Evolutionary conservation across 2,329 filamentous ascomycete genomes (phyloP).

Genomic region (Talaromyces sp.): DNA sequence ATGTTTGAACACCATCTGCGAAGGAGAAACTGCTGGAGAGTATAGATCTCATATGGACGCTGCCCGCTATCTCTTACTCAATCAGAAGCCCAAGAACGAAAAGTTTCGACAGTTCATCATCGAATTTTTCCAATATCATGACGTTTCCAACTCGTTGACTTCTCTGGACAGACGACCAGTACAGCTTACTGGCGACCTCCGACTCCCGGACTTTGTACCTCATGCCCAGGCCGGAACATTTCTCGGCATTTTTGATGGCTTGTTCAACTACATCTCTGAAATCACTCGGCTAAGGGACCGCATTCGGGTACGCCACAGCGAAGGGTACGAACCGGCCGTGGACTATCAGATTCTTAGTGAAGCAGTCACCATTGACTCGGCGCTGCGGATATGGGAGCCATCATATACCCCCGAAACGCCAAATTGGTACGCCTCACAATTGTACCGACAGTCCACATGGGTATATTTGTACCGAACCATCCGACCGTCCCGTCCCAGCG

Average conservation of each 20-base stretch:
- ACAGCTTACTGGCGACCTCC: constrained; percentile 53
- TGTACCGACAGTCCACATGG: constrained; percentile 63
- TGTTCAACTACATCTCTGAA: constrained; percentile 74
- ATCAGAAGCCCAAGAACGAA: constrained; percentile 58
- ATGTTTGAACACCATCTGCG: constrained; percentile 60
- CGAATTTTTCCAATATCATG: constrained; percentile 82
- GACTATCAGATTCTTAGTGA: constrained; percentile 70
- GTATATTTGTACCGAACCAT: constrained; percentile 63
- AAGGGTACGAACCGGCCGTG: constrained; percentile 63
- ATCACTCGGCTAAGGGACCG: constrained; percentile 74
- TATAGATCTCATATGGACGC: constrained; percentile 77
- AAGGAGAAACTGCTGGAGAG: constrained; percentile 62
- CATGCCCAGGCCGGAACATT: constrained; percentile 59
- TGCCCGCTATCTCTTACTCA: constrained; percentile 68
- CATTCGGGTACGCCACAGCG: constrained; percentile 65
- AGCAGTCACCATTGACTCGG: constrained; percentile 71
- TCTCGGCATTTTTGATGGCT: constrained; percentile 75
- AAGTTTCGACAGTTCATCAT: constrained; percentile 69
- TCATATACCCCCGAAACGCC: constrained; percentile 50
- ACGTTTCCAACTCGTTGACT: constrained; percentile 58
- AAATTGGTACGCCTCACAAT: constrained; percentile 56
- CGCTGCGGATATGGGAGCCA: constrained; percentile 72
- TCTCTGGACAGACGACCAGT: constrained; percentile 52
- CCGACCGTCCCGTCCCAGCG: constrained; percentile 53
- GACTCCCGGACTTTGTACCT: constrained; percentile 53